Conservation (phyloP, 2,329 filamentous ascomycete species). For the Penicillium sp. region DNA sequence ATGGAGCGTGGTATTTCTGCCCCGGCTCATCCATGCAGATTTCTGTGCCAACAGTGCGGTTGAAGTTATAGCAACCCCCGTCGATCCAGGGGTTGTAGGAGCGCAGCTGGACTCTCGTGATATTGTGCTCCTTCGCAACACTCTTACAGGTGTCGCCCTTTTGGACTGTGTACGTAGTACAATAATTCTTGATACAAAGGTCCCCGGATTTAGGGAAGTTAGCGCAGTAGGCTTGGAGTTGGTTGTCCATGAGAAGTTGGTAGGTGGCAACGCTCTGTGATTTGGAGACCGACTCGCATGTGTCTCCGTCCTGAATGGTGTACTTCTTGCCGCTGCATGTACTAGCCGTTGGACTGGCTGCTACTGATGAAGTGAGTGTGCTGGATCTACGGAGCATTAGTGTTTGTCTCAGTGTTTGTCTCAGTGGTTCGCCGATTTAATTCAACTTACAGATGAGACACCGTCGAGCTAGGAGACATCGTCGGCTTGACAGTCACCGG, state of each 20-base stretch:
- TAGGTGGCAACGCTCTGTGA: constrained; percentile 3
- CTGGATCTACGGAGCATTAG: not conserved
- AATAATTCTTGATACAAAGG: constrained; percentile 4
- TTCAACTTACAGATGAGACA: not conserved
- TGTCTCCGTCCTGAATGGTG: constrained; percentile 8
- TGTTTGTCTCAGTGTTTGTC: not conserved
- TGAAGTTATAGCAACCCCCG: constrained; percentile 4
- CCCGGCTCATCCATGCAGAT: constrained; percentile 8
- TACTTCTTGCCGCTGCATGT: constrained; percentile 6
- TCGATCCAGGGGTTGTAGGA: constrained; percentile 12
- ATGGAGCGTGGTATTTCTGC: constrained; percentile 1
- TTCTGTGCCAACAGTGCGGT: not conserved
- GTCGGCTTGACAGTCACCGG: constrained; percentile 2
- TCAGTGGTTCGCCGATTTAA: not conserved
- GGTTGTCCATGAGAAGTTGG: constrained; percentile 5
- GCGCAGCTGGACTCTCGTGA: constrained; percentile 8
- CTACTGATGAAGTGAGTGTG: not conserved
- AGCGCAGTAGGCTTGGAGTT: constrained; percentile 1
- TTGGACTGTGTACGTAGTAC: constrained; percentile 1
- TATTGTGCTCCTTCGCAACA: constrained; percentile 5
- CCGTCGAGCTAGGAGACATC: not conserved
- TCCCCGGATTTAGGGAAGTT: not conserved
- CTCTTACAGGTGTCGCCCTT: constrained; percentile 10
- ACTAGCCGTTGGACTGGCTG: constrained; percentile 1
- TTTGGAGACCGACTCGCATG: constrained; percentile 7